phyloP scores from a whole-genome alignment of 2,329 filamentous ascomycete genomes.

The Colletotrichum sp. region DNA sequence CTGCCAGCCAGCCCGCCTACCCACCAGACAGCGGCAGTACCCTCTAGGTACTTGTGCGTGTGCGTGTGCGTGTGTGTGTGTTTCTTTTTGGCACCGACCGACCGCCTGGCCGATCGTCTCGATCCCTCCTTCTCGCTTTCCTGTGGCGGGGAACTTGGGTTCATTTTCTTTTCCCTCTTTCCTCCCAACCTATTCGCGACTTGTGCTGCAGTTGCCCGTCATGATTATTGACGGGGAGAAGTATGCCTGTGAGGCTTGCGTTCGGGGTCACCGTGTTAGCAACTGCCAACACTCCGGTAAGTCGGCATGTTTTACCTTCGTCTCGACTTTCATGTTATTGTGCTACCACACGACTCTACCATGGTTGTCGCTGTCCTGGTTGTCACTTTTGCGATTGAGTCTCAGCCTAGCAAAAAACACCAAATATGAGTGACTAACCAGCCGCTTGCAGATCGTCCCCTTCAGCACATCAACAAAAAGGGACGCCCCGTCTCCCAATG shows the following conservation, averaged over 20 bases:
- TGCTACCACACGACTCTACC: background rate
- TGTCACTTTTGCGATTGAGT: background rate
- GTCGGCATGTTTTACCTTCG: constrained; percentile 31
- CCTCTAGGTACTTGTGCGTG: background rate
- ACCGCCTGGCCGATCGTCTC: constrained; percentile 14
- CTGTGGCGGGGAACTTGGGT: constrained; percentile 18
- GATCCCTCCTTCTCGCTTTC: constrained; percentile 11
- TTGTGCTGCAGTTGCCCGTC: constrained; percentile 26
- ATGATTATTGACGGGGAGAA: constrained; percentile 97
- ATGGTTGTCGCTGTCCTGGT: constrained; percentile 10
- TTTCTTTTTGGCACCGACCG: constrained; percentile 12
- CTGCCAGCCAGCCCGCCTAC: background rate
- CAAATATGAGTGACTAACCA: constrained; percentile 26
- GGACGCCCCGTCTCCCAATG: constrained; percentile 98
- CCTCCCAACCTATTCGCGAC: background rate
- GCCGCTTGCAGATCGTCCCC: constrained; percentile 73
- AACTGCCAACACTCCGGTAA: constrained; percentile 95
- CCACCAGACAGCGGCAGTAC: background rate
- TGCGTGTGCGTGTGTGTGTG: background rate
- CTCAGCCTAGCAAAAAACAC: background rate
- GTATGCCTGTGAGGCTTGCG: constrained; percentile 97
- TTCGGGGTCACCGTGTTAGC: constrained; percentile 97
- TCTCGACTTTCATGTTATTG: background rate
- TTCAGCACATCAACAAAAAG: constrained; percentile 97
- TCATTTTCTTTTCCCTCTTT: constrained; percentile 8